Base-by-base conservation (phyloP, 331 rosid genomes). In the Saraca asoca region DNA sequence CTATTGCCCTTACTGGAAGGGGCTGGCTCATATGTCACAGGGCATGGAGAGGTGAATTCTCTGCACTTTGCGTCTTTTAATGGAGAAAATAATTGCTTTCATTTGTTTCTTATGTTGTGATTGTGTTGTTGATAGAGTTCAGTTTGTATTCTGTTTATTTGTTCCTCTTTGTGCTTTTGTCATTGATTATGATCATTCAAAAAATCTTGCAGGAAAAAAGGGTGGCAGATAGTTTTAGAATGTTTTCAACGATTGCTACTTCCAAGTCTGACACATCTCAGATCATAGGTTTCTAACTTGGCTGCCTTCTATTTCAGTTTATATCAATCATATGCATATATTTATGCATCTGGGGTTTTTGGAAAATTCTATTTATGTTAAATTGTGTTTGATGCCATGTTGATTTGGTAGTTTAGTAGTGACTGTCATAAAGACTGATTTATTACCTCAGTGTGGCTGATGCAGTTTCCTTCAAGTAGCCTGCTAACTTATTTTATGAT, bases 1-100 rank as follows among this genome's bases (percentile, higher is more conserved):
- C 66, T 90, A 60, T 75, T 75, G 68, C 90, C 98, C 34, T 72
- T 93, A 68, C 75, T 93, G 81, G 96, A 93, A 75, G 95, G 95
- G 51, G 65, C 76, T 20, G 68, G 52, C 71, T 81, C 79, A 44
- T 87, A 87, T 81, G 60, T 75, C 71, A 85, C 91, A 35, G 98
- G 87, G 64, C 84, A 78, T 9, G 96, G 96, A 79, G 90, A 92
- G 95, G 98, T 92, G 79, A 64, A 65, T 71, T 42, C 61, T 70
- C 50, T 53, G 35, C 57, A 15, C 16, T 35, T 50, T 5, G 7
- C 17, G n/a, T 15, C n/a, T 50, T 20, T 58, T 58, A 35, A 14
- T 64, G 11, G 35, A 55, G 31, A n/a, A 24, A 38, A 44, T 24
- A 45, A 46, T 48, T 20, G 67, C 19, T 31, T 68, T 52, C 8